Evolutionary conservation across 2,329 filamentous ascomycete species (phyloP).

Genomic region (Curvularia sp.): DNA sequence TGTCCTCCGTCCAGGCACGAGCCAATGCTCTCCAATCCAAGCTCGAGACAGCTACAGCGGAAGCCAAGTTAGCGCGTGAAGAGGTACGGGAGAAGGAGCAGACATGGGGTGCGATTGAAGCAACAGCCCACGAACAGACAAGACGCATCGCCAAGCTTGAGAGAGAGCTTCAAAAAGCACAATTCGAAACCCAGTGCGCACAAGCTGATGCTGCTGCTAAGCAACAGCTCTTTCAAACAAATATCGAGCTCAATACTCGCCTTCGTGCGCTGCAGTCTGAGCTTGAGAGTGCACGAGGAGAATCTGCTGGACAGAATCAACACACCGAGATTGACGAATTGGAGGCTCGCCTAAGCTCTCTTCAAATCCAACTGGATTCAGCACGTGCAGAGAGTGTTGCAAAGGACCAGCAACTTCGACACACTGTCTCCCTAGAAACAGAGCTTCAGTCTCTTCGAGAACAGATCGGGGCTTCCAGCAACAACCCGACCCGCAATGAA

Average conservation of each 20-base stretch:
- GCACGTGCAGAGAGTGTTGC: slow-evolving; percentile 2
- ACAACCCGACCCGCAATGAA: not conserved
- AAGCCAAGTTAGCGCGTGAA: slow-evolving; percentile 36
- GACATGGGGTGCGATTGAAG: slow-evolving; percentile 17
- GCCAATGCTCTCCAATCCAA: slow-evolving; percentile 36
- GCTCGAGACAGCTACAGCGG: slow-evolving; percentile 37
- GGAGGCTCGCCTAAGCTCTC: slow-evolving; percentile 1
- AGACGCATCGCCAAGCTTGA: slow-evolving; percentile 34
- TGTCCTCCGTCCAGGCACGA: slow-evolving; percentile 36
- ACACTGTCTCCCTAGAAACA: not conserved
- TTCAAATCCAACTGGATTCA: slow-evolving; percentile 6
- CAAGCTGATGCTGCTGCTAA: slow-evolving; percentile 36
- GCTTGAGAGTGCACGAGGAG: slow-evolving; percentile 20
- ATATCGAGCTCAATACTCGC: slow-evolving; percentile 34
- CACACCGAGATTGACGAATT: slow-evolving; percentile 3
- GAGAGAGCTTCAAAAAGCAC: slow-evolving; percentile 30
- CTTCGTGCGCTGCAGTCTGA: slow-evolving; percentile 31
- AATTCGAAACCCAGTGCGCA: slow-evolving; percentile 38
- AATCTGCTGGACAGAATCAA: not conserved
- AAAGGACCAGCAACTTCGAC: slow-evolving; percentile 8
- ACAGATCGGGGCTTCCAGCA: not conserved
- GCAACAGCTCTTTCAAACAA: slow-evolving; percentile 36
- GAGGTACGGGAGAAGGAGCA: slow-evolving; percentile 25
- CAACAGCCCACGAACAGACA: slow-evolving; percentile 18
- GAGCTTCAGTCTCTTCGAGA: slow-evolving; percentile 1